These are phyloP conservation scores for Paxillus involutus DNA, from an alignment of 768 basidiomycete species.

Conservation along the genomic window DNA sequence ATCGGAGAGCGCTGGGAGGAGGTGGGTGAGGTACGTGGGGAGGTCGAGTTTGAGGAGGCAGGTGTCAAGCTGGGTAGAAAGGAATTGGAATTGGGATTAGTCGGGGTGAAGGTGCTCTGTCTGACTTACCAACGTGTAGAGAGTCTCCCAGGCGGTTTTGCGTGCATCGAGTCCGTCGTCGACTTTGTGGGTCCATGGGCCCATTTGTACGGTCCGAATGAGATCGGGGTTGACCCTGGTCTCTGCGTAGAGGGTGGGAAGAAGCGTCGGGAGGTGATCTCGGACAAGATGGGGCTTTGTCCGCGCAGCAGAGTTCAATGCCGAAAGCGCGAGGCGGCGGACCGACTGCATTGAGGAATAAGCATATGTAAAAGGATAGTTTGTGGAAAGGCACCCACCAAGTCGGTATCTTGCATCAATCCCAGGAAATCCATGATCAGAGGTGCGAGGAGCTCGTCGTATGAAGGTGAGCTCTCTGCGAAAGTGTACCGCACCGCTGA, in stretches of 20 bases:
- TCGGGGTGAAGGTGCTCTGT: no score
- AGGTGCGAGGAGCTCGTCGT: constrained; percentile 88
- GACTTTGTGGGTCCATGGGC: constrained; percentile 95
- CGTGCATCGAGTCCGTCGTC: constrained; percentile 96
- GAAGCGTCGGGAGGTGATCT: constrained; percentile 72
- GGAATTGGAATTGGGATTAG: neutral
- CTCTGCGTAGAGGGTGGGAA: constrained; percentile 86
- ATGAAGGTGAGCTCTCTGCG: constrained; percentile 79
- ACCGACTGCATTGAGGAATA: constrained; percentile 59
- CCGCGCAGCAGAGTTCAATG: constrained; percentile 92
- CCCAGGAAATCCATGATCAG: constrained; percentile 90
- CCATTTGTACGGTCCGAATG: constrained; percentile 93
- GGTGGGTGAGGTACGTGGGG: constrained; percentile 77
- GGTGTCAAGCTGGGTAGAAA: constrained; percentile 70
- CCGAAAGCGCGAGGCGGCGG: constrained; percentile 84
- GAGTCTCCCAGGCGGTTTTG: constrained; percentile 96
- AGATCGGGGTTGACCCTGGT: constrained; percentile 76
- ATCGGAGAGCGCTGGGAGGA: constrained; percentile 82
- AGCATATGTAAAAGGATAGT: neutral
- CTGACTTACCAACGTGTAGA: constrained; percentile 85
- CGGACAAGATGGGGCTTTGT: constrained; percentile 91
- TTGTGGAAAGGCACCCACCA: constrained; percentile 49
- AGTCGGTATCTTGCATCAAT: constrained; percentile 83
- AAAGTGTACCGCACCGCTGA: constrained; percentile 92
- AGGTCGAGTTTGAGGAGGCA: constrained; percentile 87